A percentile compares a stretch with the other conserved stretches of the same genome.
Conservation (phyloP, 106 monocot species). For the Iris macrosiphon region DNA sequence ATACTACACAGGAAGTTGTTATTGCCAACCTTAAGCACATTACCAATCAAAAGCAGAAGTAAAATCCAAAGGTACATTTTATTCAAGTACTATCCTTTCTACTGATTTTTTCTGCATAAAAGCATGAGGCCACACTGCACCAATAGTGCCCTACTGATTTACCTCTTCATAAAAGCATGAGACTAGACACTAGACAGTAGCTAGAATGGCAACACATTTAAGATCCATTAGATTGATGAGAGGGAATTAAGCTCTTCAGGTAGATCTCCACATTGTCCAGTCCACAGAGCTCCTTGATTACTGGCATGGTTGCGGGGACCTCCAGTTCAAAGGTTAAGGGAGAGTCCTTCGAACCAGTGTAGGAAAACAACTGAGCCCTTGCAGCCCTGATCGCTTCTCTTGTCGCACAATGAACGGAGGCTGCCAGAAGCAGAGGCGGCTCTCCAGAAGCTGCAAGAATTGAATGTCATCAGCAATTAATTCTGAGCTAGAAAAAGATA, state of each 20-base stretch:
- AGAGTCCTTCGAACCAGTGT: conserved; percentile 11
- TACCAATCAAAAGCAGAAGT: too few relatives aligned
- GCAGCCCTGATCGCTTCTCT: conserved; percentile 74
- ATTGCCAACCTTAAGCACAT: too few relatives aligned
- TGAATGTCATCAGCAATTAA: neutral
- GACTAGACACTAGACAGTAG: too few relatives aligned
- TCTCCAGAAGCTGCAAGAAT: conserved; percentile 74
- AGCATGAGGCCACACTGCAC: too few relatives aligned
- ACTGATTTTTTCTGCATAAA: too few relatives aligned
- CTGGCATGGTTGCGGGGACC: conserved; percentile 81
- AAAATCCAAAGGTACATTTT: too few relatives aligned
- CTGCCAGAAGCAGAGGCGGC: conserved; percentile 69
- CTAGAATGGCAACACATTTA: too few relatives aligned
- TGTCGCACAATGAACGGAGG: conserved; percentile 71
- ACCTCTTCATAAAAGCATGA: too few relatives aligned
- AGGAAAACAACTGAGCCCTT: conserved; percentile 24
- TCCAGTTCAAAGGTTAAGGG: conserved; percentile 31
- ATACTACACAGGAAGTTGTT: too few relatives aligned
- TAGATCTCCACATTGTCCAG: conserved; percentile 64
- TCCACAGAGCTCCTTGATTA: conserved; percentile 72
- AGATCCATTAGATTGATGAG: neutral
- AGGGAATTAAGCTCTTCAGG: conserved; percentile 20
- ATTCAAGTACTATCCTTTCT: too few relatives aligned
- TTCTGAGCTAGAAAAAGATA: neutral
- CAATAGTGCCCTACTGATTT: too few relatives aligned